phyloP scores from a whole-genome alignment of 2,329 filamentous ascomycete genomes.

The Xylaria sp. region DNA sequence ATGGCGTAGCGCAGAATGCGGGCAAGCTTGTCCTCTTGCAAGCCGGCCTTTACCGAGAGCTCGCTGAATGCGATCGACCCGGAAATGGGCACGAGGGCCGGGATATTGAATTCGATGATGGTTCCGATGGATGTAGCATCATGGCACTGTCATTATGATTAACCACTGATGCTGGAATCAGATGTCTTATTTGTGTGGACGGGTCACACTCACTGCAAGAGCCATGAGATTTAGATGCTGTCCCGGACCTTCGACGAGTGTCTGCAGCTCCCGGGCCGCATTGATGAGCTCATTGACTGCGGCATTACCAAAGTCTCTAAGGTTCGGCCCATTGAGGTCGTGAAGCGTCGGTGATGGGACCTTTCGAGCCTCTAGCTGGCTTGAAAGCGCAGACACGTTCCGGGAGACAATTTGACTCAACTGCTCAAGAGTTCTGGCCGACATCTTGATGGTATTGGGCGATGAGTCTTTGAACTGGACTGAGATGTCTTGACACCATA shows the following conservation, averaged over 20 bases:
- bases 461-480: background rate
- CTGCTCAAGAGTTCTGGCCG: constrained; percentile 2
- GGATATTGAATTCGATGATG: constrained; percentile 1
- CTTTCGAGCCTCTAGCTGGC: background rate
- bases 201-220: background rate
- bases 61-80: background rate
- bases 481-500: background rate
- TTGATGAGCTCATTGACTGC: background rate
- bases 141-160: background rate
- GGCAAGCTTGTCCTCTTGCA: constrained; percentile 1
- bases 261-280: constrained; percentile 1
- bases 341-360: background rate
- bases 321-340: background rate
- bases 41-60: background rate
- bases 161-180: too few species aligned
- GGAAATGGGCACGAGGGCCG: background rate
- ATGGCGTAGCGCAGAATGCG: constrained; percentile 9
- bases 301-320: background rate
- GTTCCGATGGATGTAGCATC: background rate
- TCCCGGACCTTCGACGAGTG: background rate
- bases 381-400: background rate
- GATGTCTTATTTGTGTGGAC: background rate
- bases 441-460: background rate
- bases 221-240: constrained; percentile 1
- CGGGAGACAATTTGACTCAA: background rate